These are phyloP conservation scores for Fennellomyces sp. DNA, from an alignment of 371 early-diverging fungal species.

Conservation along the genomic window DNA sequence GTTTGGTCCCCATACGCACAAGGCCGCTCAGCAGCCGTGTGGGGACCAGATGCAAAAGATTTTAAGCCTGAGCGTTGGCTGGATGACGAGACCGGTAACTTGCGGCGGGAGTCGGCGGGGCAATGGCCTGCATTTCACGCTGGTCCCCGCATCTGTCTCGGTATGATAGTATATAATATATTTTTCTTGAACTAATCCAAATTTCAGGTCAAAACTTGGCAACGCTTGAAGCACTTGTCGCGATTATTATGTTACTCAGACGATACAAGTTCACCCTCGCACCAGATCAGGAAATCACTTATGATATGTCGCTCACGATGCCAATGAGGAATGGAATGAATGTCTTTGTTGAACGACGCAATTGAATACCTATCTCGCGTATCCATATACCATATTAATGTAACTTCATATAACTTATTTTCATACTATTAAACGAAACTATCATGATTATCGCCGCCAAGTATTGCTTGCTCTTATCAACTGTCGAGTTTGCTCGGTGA, in stretches of 20 bases:
- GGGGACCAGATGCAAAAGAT: conserved; percentile 62
- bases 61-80: conserved; percentile 68
- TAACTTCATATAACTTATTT: too few relatives aligned
- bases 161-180: too few relatives aligned
- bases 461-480: too few relatives aligned
- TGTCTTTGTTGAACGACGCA: conserved; percentile 38
- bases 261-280: conserved; percentile 46
- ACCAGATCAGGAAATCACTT: conserved; percentile 45
- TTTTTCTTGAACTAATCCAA: too few relatives aligned
- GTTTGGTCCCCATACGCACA: conserved; percentile 53
- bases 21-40: conserved; percentile 51
- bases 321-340: conserved; percentile 56
- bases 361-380: too few relatives aligned
- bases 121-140: conserved; percentile 55
- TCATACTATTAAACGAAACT: too few relatives aligned
- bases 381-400: too few relatives aligned
- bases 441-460: too few relatives aligned
- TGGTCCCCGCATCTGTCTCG: conserved; percentile 39
- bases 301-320: conserved; percentile 42
- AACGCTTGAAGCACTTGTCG: too few relatives aligned
- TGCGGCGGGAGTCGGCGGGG: conserved; percentile 27
- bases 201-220: conserved; percentile 57
- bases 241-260: conserved; percentile 46
- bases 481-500: too few relatives aligned
- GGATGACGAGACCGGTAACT: conserved; percentile 23